Conservation (phyloP, 1,284 basidiomycete species). For the Ganoderma lingzhi region DNA sequence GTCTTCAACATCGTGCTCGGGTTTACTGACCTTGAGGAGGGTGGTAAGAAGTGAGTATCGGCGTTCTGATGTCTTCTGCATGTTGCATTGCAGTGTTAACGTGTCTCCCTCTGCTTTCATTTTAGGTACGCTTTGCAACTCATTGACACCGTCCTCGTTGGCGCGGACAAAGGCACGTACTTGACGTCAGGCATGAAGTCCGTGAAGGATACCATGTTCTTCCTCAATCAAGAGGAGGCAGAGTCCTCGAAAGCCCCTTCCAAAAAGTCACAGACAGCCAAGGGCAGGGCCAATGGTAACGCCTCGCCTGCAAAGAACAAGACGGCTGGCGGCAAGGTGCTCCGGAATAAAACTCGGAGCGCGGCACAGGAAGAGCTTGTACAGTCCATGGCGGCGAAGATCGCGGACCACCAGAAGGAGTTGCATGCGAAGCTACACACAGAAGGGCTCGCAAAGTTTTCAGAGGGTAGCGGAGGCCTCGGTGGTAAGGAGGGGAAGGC, state of each 20-base stretch:
- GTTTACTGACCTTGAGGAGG: slow-evolving; percentile 85
- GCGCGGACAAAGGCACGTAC: slow-evolving; percentile 70
- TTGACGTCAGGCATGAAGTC: slow-evolving; percentile 88
- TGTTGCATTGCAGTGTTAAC: no score
- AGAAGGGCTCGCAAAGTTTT: slow-evolving; percentile 87
- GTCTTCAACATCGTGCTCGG: slow-evolving; percentile 87
- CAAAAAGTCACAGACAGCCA: slow-evolving; percentile 64
- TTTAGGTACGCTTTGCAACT: slow-evolving; percentile 90
- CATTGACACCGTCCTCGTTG: slow-evolving; percentile 89
- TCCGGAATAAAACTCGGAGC: slow-evolving; percentile 86
- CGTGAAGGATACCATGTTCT: slow-evolving; percentile 90
- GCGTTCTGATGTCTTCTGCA: neutral
- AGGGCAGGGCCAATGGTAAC: slow-evolving; percentile 58
- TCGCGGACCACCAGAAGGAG: slow-evolving; percentile 90
- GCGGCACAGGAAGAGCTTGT: slow-evolving; percentile 81
- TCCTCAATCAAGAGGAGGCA: slow-evolving; percentile 67
- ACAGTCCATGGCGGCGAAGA: slow-evolving; percentile 73
- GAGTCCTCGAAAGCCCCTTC: slow-evolving; percentile 58
- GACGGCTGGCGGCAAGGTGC: slow-evolving; percentile 82
- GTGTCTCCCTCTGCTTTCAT: neutral
- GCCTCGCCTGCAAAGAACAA: slow-evolving; percentile 72
- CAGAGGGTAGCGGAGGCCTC: slow-evolving; percentile 75
- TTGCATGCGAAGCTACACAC: slow-evolving; percentile 83
- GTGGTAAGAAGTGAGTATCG: slow-evolving; percentile 73
- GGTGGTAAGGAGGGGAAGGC: slow-evolving; percentile 87